Conservation (phyloP, 768 basidiomycete genomes). For the Amanita subjunquillea region DNA sequence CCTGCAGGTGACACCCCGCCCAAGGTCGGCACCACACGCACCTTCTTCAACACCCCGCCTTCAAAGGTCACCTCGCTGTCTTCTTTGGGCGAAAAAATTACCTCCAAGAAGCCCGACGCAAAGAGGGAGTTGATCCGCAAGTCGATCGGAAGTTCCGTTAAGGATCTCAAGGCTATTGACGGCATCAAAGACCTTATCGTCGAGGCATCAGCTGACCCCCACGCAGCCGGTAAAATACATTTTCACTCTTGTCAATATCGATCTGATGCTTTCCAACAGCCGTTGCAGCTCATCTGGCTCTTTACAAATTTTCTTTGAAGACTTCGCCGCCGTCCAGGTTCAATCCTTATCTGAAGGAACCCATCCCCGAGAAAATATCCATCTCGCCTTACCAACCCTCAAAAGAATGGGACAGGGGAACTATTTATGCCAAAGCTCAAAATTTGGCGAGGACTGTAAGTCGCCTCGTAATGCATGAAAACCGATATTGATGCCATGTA, state of each 20-base stretch:
- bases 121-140: slow-evolving; percentile 62
- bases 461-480: background rate
- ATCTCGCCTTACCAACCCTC: slow-evolving; percentile 37
- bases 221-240: slow-evolving; percentile 56
- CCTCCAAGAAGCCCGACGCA: slow-evolving; percentile 29
- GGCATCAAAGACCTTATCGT: slow-evolving; percentile 52
- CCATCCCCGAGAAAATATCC: slow-evolving; percentile 37
- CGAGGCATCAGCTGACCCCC: slow-evolving; percentile 59
- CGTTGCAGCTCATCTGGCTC: slow-evolving; percentile 67
- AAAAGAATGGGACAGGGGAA: slow-evolving; percentile 64
- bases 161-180: slow-evolving; percentile 52
- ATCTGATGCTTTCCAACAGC: slow-evolving; percentile 28
- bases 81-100: slow-evolving; percentile 48
- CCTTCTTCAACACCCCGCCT: slow-evolving; percentile 48
- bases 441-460: slow-evolving; percentile 71
- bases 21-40: slow-evolving; percentile 51
- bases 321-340: slow-evolving; percentile 58
- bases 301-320: slow-evolving; percentile 72
- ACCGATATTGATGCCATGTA: slow-evolving; percentile 16
- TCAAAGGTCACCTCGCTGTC: slow-evolving; percentile 42
- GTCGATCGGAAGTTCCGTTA: slow-evolving; percentile 64
- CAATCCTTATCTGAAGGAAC: slow-evolving; percentile 47
- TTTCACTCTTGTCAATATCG: background rate
- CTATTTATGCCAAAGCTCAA: slow-evolving; percentile 66
- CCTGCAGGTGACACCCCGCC: slow-evolving; percentile 42